Percentiles rank a stretch among this genome's conserved stretches.
Conservation (phyloP, 768 basidiomycete genomes). For the Termitomyces sp. region DNA sequence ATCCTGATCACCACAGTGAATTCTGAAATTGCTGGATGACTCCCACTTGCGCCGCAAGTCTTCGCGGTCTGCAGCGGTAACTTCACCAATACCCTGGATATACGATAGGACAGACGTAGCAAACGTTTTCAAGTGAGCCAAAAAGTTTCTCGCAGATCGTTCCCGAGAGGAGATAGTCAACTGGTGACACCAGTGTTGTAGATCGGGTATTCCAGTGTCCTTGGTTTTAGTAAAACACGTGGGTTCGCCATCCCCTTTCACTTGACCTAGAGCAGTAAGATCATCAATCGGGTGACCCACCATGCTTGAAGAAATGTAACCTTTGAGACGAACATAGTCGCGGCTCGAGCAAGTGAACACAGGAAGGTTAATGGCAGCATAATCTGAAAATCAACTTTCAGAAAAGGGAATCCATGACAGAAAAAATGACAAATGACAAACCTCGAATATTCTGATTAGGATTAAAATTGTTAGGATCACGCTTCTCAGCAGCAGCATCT, state of each 20-base stretch:
- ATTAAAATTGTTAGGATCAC: conserved; percentile 53
- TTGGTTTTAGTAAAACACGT: conserved; percentile 47
- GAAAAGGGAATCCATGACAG: background rate
- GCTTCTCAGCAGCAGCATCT: conserved; percentile 54
- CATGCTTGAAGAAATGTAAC: conserved; percentile 16
- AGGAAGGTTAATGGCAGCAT: conserved; percentile 53
- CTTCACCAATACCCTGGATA: conserved; percentile 45
- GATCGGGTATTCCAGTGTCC: conserved; percentile 51
- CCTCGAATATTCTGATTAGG: conserved; percentile 44
- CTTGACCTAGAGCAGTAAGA: conserved; percentile 41
- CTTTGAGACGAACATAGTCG: conserved; percentile 55
- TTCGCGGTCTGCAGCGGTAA: conserved; percentile 46
- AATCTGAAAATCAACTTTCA: conserved; percentile 33
- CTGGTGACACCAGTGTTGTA: conserved; percentile 54
- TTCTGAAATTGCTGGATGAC: conserved; percentile 31
- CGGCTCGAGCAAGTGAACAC: conserved; percentile 59
- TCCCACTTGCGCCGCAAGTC: conserved; percentile 49
- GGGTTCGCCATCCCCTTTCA: conserved; percentile 55
- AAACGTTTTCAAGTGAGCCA: conserved; percentile 44
- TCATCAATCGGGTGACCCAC: background rate
- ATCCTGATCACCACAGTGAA: conserved; percentile 18
- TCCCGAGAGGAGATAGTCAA: conserved; percentile 51
- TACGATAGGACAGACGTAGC: conserved; percentile 41
- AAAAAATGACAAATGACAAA: conserved; percentile 16
- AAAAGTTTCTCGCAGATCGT: conserved; percentile 37